Conservation (phyloP, 2,329 filamentous ascomycete species). For the Fusarium sp. region DNA sequence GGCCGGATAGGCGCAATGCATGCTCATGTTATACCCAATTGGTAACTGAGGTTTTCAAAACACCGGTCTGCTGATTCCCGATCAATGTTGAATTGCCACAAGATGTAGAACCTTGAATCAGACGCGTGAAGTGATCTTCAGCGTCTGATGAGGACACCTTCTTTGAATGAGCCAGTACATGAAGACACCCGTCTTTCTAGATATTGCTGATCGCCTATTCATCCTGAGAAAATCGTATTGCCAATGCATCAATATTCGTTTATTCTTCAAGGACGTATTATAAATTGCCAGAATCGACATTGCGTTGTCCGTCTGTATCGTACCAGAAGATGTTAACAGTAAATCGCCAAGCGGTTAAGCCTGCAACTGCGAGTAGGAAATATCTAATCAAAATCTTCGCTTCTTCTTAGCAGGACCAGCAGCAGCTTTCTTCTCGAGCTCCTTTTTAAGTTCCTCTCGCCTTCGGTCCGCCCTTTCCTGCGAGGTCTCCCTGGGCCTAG, state of each 20-base stretch:
- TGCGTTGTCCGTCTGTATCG: neutral
- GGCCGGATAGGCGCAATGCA: neutral
- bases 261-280: neutral
- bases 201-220: neutral
- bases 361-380: neutral
- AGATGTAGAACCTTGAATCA: neutral
- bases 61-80: neutral
- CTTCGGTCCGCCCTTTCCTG: slow-evolving; percentile 58
- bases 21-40: neutral
- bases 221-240: neutral
- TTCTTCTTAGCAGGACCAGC: slow-evolving; percentile 64
- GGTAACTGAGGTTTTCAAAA: neutral
- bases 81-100: neutral
- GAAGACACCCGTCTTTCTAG: neutral
- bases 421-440: slow-evolving; percentile 58
- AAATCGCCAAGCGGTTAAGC: no score
- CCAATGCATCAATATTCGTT: neutral
- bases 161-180: neutral
- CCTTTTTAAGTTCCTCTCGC: slow-evolving; percentile 59
- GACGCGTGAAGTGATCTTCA: neutral
- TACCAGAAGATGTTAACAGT: neutral
- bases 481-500: slow-evolving; percentile 52
- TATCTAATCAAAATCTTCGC: slow-evolving; percentile 55
- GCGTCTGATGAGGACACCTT: neutral
- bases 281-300: neutral